Evolutionary conservation across 2,329 filamentous ascomycete genomes (phyloP).

Genomic region (Aspergillus fumigatiaffinis): DNA sequence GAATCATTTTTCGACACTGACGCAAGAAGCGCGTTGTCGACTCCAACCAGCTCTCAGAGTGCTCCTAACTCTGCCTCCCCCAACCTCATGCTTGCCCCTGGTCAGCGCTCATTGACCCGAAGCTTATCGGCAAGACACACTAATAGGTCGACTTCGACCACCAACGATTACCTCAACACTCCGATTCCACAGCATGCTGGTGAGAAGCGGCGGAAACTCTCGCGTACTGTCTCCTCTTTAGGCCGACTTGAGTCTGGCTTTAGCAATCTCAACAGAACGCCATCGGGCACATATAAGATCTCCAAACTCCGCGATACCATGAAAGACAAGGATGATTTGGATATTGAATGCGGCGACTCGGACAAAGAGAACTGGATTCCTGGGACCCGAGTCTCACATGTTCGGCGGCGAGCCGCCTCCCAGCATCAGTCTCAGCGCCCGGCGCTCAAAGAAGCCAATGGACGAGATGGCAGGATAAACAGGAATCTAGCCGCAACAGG

Average conservation of each 20-base stretch:
- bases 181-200: constrained; percentile 44
- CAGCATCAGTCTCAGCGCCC: constrained; percentile 30
- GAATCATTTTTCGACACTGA: constrained; percentile 85
- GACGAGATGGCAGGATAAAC: constrained; percentile 21
- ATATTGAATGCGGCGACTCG: constrained; percentile 64
- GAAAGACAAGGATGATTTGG: constrained; percentile 34
- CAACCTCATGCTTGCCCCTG: constrained; percentile 70
- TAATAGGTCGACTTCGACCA: constrained; percentile 30
- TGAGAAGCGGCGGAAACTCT: constrained; percentile 61
- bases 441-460: constrained; percentile 44
- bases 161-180: constrained; percentile 43
- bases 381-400: constrained; percentile 42
- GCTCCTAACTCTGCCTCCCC: constrained; percentile 65
- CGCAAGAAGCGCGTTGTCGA: constrained; percentile 70
- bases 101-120: constrained; percentile 50
- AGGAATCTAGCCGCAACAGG: constrained; percentile 20
- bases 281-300: constrained; percentile 25
- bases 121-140: constrained; percentile 54
- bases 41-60: constrained; percentile 75
- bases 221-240: constrained; percentile 58
- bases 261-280: constrained; percentile 30
- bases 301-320: constrained; percentile 23
- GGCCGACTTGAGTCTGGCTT: constrained; percentile 55
- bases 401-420: constrained; percentile 30
- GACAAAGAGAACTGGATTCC: constrained; percentile 91